These are phyloP conservation scores for Rhododendron ovatum DNA, from an alignment of 148 eudicot species.

Conservation along the genomic window DNA sequence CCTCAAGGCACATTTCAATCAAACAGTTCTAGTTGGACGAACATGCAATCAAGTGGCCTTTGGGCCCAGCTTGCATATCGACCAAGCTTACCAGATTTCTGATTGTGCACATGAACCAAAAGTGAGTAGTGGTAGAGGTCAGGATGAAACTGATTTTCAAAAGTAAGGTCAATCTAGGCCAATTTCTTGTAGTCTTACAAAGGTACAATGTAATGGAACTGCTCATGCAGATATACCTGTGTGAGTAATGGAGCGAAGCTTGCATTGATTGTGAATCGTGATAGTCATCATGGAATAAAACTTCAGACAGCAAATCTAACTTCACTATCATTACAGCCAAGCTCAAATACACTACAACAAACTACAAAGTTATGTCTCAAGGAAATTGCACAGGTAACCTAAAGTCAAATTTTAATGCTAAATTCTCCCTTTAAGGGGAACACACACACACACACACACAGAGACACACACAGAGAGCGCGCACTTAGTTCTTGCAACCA, in stretches of 20 bases:
- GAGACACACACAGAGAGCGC: too few relatives aligned
- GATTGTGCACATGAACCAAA: background rate
- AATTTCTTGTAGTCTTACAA: background rate
- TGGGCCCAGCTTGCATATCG: background rate
- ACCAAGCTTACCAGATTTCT: background rate
- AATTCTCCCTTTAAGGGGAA: background rate
- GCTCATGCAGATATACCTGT: background rate
- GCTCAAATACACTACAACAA: background rate
- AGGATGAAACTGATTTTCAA: background rate
- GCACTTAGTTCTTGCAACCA: background rate
- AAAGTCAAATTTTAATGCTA: background rate
- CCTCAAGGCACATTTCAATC: background rate
- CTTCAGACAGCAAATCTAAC: background rate
- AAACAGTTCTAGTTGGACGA: background rate
- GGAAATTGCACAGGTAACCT: background rate
- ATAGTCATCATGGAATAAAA: background rate
- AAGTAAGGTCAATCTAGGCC: background rate
- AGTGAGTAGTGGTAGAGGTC: background rate
- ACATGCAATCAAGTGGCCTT: background rate
- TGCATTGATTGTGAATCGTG: background rate
- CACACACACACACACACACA: too few relatives aligned
- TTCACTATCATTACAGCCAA: background rate
- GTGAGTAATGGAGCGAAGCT: background rate
- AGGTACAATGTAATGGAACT: background rate
- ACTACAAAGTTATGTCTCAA: background rate